Conservation (phyloP, 2,329 filamentous ascomycete genomes). For the Colletotrichum sp. region DNA sequence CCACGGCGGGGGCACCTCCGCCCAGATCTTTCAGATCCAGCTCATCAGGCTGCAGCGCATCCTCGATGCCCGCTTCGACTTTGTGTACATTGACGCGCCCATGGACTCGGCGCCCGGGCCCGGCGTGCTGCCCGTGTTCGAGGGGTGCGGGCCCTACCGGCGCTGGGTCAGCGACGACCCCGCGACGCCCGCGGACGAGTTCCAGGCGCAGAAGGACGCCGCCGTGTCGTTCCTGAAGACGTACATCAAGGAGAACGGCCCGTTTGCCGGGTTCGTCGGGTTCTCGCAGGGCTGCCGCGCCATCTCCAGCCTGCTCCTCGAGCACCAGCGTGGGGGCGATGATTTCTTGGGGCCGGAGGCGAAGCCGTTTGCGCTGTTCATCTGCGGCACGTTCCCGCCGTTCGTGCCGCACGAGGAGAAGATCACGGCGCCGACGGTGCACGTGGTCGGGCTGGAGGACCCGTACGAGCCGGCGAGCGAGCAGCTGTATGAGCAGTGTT, state of each 20-base stretch:
- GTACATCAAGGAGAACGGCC: slow-evolving; percentile 12
- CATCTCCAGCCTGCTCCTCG: slow-evolving; percentile 8
- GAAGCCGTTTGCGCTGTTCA: slow-evolving; percentile 5
- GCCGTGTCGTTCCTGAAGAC: slow-evolving; percentile 5
- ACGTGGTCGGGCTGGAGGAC: slow-evolving; percentile 13
- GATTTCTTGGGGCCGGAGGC: neutral
- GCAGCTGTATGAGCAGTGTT: slow-evolving; percentile 1
- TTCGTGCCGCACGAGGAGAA: slow-evolving; percentile 1
- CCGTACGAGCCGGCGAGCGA: neutral
- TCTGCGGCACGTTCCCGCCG: slow-evolving; percentile 15
- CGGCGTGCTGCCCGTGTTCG: slow-evolving; percentile 11
- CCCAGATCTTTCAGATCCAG: slow-evolving; percentile 12
- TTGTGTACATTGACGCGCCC: slow-evolving; percentile 12
- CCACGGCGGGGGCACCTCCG: slow-evolving; percentile 13
- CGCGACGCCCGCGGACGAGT: neutral
- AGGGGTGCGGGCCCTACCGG: slow-evolving; percentile 10
- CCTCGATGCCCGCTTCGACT: slow-evolving; percentile 2
- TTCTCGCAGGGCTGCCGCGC: slow-evolving; percentile 15
- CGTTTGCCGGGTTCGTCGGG: slow-evolving; percentile 8
- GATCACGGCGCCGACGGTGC: slow-evolving; percentile 5
- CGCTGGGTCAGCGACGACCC: slow-evolving; percentile 19
- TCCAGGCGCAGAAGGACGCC: slow-evolving; percentile 5
- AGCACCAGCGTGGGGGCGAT: slow-evolving; percentile 1
- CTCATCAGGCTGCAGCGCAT: slow-evolving; percentile 5
- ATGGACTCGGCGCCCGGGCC: slow-evolving; percentile 6